Percentiles rank a stretch among this genome's conserved stretches.
Evolutionary conservation across 805 yeast species (phyloP).

Genomic region (Cyberlindnera subsufficiens): DNA sequence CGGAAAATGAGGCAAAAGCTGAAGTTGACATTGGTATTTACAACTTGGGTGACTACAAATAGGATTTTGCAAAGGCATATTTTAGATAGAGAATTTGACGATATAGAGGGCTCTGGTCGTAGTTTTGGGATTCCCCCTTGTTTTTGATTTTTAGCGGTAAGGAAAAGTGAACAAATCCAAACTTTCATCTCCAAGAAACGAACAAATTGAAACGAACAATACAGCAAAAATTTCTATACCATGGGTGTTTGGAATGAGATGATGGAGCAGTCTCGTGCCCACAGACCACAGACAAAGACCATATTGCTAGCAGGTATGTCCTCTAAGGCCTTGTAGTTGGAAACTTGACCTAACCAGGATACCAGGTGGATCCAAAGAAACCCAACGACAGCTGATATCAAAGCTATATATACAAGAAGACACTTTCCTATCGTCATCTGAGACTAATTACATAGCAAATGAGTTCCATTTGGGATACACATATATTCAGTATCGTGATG

Average conservation of each 20-base stretch:
- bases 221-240: background rate
- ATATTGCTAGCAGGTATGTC: background rate
- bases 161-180: too few relatives aligned
- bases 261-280: slow-evolving; percentile 4
- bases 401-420: slow-evolving; percentile 5
- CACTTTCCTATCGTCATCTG: slow-evolving; percentile 1
- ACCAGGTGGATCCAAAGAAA: slow-evolving; percentile 12
- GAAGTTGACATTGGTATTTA: slow-evolving; percentile 64
- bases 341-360: slow-evolving; percentile 1
- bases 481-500: slow-evolving; percentile 14
- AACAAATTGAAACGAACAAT: background rate
- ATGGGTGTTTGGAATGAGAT: slow-evolving; percentile 17
- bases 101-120: background rate
- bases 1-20: slow-evolving; percentile 64
- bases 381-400: slow-evolving; percentile 12
- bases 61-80: background rate
- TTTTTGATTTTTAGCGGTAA: background rate
- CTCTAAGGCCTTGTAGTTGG: background rate
- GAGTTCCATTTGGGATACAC: slow-evolving; percentile 16
- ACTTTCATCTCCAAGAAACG: background rate
- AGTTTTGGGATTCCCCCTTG: background rate
- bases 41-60: slow-evolving; percentile 48
- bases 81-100: background rate
- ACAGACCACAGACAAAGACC: background rate
- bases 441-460: slow-evolving; percentile 8